Evolutionary conservation across 1,139 yeast species (phyloP).

Genomic region (Wickerhamiella infanticola): DNA sequence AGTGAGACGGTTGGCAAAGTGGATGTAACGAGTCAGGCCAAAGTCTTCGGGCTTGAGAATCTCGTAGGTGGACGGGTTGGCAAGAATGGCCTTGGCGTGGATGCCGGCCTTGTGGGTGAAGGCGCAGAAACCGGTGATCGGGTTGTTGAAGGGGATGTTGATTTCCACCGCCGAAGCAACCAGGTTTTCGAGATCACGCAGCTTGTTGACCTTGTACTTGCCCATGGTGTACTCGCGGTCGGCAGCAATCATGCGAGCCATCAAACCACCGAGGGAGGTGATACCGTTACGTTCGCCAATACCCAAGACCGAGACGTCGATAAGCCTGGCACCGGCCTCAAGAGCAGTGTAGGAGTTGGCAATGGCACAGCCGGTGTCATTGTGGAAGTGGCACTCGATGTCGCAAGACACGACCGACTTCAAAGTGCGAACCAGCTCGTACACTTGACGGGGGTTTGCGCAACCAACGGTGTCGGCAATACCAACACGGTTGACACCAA

Average conservation of each 20-base stretch:
- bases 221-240: conserved; percentile 91
- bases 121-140: conserved; percentile 98
- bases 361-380: conserved; percentile 97
- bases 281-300: conserved; percentile 99
- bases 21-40: conserved; percentile 89
- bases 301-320: conserved; percentile 91
- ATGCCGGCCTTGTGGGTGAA: conserved; percentile 99
- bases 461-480: conserved; percentile 99
- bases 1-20: conserved; percentile 92
- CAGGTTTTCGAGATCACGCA: conserved; percentile 87
- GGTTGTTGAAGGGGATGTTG: conserved; percentile 94
- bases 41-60: conserved; percentile 88
- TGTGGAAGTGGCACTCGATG: conserved; percentile 97
- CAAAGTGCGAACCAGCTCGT: conserved; percentile 86
- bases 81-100: conserved; percentile 96
- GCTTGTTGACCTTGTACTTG: conserved; percentile 89
- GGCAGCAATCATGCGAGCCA: conserved; percentile 99
- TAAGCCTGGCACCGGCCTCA: conserved; percentile 93
- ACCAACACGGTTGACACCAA: conserved; percentile 97
- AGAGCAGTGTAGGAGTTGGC: conserved; percentile 97
- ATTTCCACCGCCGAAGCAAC: conserved; percentile 97
- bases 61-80: conserved; percentile 96
- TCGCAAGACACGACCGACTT: conserved; percentile 91
- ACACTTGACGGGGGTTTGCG: conserved; percentile 98
- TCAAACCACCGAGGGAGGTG: conserved; percentile 91